These are phyloP conservation scores for Fragilaria crotonensis DNA, from an alignment of 108 stramenopile genomes.

Conservation along the genomic window DNA sequence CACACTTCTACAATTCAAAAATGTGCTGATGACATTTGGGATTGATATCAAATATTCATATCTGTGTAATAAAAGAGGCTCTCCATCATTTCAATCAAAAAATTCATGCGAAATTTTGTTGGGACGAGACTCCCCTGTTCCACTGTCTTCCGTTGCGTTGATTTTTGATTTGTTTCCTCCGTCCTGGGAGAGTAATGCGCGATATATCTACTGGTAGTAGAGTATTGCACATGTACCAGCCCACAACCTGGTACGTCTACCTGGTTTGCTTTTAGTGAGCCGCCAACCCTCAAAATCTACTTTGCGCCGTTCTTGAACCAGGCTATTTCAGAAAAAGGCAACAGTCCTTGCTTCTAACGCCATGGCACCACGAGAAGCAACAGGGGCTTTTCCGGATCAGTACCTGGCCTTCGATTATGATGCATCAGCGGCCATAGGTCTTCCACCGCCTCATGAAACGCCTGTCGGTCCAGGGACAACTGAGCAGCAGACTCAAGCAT, in stretches of 20 bases:
- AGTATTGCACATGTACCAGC: no score
- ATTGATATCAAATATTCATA: background rate
- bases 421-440: constrained; percentile 19
- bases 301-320: background rate
- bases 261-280: background rate
- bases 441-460: constrained; percentile 19
- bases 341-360: background rate
- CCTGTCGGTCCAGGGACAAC: constrained; percentile 6
- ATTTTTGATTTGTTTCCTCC: background rate
- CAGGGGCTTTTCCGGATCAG: constrained; percentile 66
- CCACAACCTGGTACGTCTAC: no score
- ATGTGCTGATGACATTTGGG: background rate
- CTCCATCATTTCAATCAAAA: background rate
- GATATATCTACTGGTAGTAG: no score
- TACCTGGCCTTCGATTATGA: constrained; percentile 66
- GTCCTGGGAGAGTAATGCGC: no score
- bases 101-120: background rate
- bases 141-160: background rate
- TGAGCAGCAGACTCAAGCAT: background rate
- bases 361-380: constrained; percentile 79
- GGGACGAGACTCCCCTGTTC: background rate
- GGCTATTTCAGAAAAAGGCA: background rate
- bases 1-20: background rate
- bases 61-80: background rate
- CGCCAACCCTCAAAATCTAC: background rate